Conservation (phyloP, 2,329 filamentous ascomycete species). For the Ceratocystis albifundus region DNA sequence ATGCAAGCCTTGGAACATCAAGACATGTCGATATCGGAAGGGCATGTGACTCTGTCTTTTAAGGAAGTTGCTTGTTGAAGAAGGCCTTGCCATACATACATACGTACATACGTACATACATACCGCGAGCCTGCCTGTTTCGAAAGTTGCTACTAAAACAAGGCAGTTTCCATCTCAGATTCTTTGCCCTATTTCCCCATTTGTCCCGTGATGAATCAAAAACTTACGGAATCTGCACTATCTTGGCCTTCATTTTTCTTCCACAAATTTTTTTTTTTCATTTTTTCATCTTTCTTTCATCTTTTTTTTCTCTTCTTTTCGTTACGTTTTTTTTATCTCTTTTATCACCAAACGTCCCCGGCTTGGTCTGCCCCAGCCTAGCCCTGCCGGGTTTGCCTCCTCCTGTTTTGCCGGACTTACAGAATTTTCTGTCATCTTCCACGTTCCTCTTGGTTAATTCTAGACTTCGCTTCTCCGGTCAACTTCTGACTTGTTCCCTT, state of each 20-base stretch:
- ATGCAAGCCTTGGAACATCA: neutral
- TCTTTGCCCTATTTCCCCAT: neutral
- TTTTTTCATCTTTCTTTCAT: neutral
- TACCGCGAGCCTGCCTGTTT: neutral
- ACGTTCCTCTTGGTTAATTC: neutral
- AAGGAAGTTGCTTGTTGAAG: neutral
- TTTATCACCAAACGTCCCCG: neutral
- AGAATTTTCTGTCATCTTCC: slow-evolving; percentile 8
- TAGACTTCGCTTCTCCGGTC: neutral
- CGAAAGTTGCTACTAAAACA: neutral
- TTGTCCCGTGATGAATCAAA: no score
- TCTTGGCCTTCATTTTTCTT: neutral
- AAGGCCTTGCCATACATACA: neutral
- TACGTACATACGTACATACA: no score
- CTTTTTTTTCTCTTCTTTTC: neutral
- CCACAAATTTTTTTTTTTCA: neutral
- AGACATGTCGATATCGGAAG: neutral
- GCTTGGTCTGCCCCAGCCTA: neutral
- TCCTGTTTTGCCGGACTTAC: neutral
- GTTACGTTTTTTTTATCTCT: neutral
- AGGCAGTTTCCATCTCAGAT: neutral
- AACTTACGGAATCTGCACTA: no score
- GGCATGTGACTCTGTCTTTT: neutral
- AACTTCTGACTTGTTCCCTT: slow-evolving; percentile 6
- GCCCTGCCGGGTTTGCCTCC: neutral